Base-by-base conservation (phyloP, 2,329 filamentous ascomycete species). In the Trichoderma gracile region DNA sequence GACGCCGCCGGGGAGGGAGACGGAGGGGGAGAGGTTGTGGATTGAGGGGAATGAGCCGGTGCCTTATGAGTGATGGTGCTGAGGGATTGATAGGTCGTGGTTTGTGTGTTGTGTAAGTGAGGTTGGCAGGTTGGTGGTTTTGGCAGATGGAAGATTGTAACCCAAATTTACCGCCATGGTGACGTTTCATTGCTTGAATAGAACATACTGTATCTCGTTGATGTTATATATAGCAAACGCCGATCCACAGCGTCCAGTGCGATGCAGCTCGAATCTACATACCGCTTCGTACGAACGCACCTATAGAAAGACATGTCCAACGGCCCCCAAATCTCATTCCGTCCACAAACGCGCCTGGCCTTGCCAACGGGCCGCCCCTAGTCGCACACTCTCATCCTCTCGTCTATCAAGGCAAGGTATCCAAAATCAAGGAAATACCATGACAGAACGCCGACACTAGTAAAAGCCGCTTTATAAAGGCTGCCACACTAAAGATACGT, bases 1-100 rank as follows among this genome's bases (percentile, higher is more conserved):
- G 8, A 68, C 72, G 47, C 74, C 78, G 27, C 78, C 78, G 17
- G 72, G 71, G 58, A 72, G 66, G 15, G 68, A 63, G 30, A 77
- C 72, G 25, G 74, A 78, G 66, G 75, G 69, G 4, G 75, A 79
- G 71, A 69, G 68, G 67, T 19, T 69, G 19, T 79, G 78, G 78
- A 42, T 45, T 2, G 56, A 62, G 27, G 50, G 45, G 38, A 67
- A 62, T 17, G n/a, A 30, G 3, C 33, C 63, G 25, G 47, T 64
- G 42, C 38, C 57, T 42, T 60, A 50, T 43, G 50, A 15, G 52
- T 47, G 1, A 19, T 7, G 6, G 43, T 9, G 19, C 3, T 25
- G 4, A 7, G 23, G 10, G 15, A 7, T 5, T 38, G n/a, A 2
- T 33, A 15, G 27, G 33, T 25, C 14, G 5, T 33, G n/a, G 30